Evolutionary conservation across 148 eudicot species (phyloP), one percentile per base, ranked within the genome.

Genomic region (Spergularia bocconei): DNA sequence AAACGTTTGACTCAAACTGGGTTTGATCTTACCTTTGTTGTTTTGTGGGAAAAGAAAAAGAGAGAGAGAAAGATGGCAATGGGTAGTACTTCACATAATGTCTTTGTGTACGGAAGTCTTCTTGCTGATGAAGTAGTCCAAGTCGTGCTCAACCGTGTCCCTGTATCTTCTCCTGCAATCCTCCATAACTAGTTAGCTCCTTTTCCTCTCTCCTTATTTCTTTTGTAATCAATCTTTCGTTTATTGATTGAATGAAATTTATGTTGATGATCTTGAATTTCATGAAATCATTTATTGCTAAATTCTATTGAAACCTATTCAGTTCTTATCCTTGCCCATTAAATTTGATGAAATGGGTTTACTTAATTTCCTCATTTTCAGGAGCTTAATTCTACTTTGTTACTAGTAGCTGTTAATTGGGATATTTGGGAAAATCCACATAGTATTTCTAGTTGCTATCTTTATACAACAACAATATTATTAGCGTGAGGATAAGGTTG

Each of bases 101-200:
- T 90, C 0, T 93, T 90, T 78, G 98, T 93, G n/a, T 93, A 93
- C 78, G 97, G 97, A 56, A 92, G 95, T 75, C 84, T 93, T 21
- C 75, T 87, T 50, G 88, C 96, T 4, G 93, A 93, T 67, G 89
- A 90, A 75, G 91, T 93, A 54, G 98, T 88, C 75, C 79, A 74
- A 5, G 85, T 85, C 16, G 81, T 93, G 23, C 75, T 93, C 73
- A 81, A 82, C 13, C 93, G 96, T 16, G 66, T 88, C 39, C 96
- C 98, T 71, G 33, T 57, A 11, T 81, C 81, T 20, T 84, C 85
- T 69, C 89, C 91, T 48, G 96, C 96, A 19, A 47, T 70, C 55
- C 93, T 93, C 63, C 73, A 79, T 62, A 76, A 76, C 78, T 82
- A 72, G 96, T 93, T 44, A 39, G 87, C 82, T 78, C 75, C 77